Evolutionary conservation across 495 filamentous ascomycete species (phyloP), one percentile per base, ranked within the genome.

Genomic region (Lindgomyces ingoldianus): DNA sequence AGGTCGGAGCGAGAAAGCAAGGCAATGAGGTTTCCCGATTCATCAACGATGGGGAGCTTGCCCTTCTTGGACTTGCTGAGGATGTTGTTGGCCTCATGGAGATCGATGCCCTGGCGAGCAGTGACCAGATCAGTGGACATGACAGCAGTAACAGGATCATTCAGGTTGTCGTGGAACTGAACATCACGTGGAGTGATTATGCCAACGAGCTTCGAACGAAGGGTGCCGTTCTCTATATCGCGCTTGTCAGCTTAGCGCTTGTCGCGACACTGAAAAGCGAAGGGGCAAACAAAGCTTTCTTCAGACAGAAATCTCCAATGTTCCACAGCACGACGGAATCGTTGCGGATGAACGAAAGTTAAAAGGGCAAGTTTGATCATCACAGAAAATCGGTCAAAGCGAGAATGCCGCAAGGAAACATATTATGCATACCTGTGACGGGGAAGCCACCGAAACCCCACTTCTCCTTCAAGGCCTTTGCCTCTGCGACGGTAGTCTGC

Each of bases 331-430:
- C 89, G 83, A 87, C 87, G 83, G 84, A 82, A 83, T 84, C 90
- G 85, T 88, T 88, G 81, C 90, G 92, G 95, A 90, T 90, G 95
- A 98, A 98, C 95, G 94, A 98, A 98, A 98, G 94, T 98, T 96
- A 97, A 88, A 81, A 78, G 80, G 79, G 79, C 27, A 84, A 74
- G 72, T 77, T 39, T 84, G 83, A 85, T 92, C 91, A 95, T 95
- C 80, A 70, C 69, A 55, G 19, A 4, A 42, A 42, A 10, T 52
- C 4, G 14, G 51, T 19, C 29, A 19, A 41, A 3, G 25, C 21
- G 18, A 10, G 30, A 1, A 46, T 49, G 33, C 18, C 4, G 60
- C 36, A 56, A 18, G 48, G n/a, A 46, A 29, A 60, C 54, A 51
- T 70, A 57, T 49, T 59, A 65, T 39, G 84, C 94, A 83, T 80